Base-by-base conservation (phyloP, 163 green algal genomes). In the Scenedesmus sp. region DNA sequence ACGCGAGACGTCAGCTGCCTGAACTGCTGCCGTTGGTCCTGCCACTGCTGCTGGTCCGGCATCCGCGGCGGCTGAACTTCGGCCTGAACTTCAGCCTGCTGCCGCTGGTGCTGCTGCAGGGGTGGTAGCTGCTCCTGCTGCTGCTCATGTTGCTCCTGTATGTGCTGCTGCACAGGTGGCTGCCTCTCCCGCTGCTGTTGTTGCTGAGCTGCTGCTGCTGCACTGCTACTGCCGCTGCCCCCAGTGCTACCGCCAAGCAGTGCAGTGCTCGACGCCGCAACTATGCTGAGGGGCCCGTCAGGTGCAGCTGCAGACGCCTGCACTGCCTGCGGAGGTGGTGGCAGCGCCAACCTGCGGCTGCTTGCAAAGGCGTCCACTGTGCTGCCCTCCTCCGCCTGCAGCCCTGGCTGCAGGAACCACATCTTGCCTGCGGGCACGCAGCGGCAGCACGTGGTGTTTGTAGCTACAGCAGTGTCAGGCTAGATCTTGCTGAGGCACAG, bases 1-100 rank as follows among this genome's bases (percentile, higher is more conserved):
- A 91, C 56, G 3, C 24, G 86, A 18, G 72, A n/a, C 30, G 89
- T 79, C 30, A 89, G 72, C 72, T 87, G 80, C 42, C 83, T 86
- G 42, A 89, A 46, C 13, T 51, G 73, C 24, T 86, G 40, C 10
- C 35, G 76, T 35, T 91, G 49, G 30, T 51, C 51, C 87, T 82
- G 51, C 30, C 37, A 53, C 30, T 56, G 15, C 44, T 78, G 83
- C 83, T 86, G 53, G 37, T 90, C 81, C 68, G 85, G 46, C 46
- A 82, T 61, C 35, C 78, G 72, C 51, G 33, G 49, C 26, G 83
- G 46, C 83, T 85, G 90, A n/a, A n/a, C n/a, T n/a, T n/a, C n/a
- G n/a, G n/a, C n/a, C 78, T 90, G 90, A 53, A 26, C 35, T 2
- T 85, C 49, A 20, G 22, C 26, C 49, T 87, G 83, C 80, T 81